phyloP scores from a whole-genome alignment of 192 early-diverging fungal species.

The Rhizoclosmatium globosum region DNA sequence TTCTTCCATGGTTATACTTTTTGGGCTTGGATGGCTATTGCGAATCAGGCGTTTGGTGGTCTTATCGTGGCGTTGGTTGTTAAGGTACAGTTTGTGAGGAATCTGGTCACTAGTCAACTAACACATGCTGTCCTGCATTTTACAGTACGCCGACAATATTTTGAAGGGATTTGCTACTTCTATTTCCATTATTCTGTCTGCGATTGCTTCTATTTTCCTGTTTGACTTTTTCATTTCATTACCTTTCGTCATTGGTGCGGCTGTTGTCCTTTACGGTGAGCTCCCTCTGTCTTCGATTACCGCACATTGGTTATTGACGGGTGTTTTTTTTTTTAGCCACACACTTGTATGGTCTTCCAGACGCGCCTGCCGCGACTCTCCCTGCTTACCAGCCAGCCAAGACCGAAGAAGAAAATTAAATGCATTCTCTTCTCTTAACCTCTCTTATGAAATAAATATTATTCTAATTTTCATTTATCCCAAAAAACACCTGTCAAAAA shows the following conservation, averaged over 20 bases:
- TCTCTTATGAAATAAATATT: too few relatives aligned
- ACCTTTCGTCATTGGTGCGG: constrained; percentile 77
- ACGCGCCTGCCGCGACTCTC: neutral
- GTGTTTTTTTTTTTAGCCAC: constrained; percentile 36
- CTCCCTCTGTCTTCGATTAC: constrained; percentile 34
- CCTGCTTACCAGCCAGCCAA: too few relatives aligned
- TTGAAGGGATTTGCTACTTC: constrained; percentile 99
- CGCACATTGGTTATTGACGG: neutral
- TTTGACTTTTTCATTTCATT: constrained; percentile 83
- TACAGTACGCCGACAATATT: constrained; percentile 91
- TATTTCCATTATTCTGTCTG: constrained; percentile 93
- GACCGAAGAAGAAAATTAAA: neutral
- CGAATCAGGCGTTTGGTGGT: constrained; percentile 90
- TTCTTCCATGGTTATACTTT: constrained; percentile 94
- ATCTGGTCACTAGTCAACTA: too few relatives aligned
- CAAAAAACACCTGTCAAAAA: too few relatives aligned
- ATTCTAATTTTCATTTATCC: too few relatives aligned
- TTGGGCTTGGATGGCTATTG: constrained; percentile 85
- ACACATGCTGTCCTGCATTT: neutral
- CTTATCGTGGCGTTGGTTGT: constrained; percentile 96
- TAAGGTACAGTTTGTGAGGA: constrained; percentile 52
- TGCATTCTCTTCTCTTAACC: neutral
- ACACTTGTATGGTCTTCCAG: constrained; percentile 53
- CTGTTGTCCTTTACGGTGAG: constrained; percentile 71
- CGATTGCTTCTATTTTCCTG: constrained; percentile 79